Evolutionary conservation across 768 basidiomycete genomes (phyloP).

Genomic region (Tricholoma saponaceum): DNA sequence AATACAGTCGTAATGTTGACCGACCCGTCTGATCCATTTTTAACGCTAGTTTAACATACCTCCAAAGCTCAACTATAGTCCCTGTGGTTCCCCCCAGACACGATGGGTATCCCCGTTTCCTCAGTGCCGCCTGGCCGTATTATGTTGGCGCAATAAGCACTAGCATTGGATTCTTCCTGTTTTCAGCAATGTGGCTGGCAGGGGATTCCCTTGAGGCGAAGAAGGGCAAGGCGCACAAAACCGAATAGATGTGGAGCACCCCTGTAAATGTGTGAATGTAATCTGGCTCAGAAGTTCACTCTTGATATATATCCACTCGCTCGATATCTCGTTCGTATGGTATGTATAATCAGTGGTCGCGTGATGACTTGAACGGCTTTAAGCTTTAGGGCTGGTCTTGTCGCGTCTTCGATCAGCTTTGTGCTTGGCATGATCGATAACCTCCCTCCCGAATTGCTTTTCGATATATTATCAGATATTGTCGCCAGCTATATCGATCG

Average conservation of each 20-base stretch:
- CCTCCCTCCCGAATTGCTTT: too few relatives aligned
- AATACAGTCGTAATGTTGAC: neutral
- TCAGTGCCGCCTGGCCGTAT: constrained; percentile 95
- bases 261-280: constrained; percentile 6
- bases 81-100: constrained; percentile 91
- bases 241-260: constrained; percentile 29
- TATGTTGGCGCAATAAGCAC: constrained; percentile 91
- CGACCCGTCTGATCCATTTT: constrained; percentile 3
- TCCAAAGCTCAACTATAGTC: constrained; percentile 71
- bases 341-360: too few relatives aligned
- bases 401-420: too few relatives aligned
- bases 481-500: too few relatives aligned
- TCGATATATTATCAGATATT: too few relatives aligned
- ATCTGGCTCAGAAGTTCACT: neutral
- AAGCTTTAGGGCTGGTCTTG: too few relatives aligned
- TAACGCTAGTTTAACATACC: constrained; percentile 59
- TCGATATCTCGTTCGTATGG: too few relatives aligned
- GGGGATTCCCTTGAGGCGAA: constrained; percentile 66
- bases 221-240: constrained; percentile 42
- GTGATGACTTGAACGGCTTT: too few relatives aligned
- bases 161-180: constrained; percentile 78
- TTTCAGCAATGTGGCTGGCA: constrained; percentile 83
- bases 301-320: neutral
- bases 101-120: constrained; percentile 93
- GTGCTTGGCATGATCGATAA: too few relatives aligned